Evolutionary conservation across 306 rosid genomes (phyloP), one percentile per base, ranked within the genome.

Genomic region (Clitoria ternatea): DNA sequence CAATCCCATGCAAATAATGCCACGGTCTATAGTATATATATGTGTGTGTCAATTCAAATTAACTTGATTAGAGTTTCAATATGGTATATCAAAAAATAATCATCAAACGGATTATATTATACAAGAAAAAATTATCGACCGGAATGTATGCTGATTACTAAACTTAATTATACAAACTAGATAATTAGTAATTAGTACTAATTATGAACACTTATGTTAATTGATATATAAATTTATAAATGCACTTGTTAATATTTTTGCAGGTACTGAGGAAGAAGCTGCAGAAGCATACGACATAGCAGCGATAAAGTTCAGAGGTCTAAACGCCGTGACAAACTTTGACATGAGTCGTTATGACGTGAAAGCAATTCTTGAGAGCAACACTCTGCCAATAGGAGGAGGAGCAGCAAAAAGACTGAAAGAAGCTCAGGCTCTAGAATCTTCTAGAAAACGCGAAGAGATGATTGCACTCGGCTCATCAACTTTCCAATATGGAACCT

Each of bases 251-350:
- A 5, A 29, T 29, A 29, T 2, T 29, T 2, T 2, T 55, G 7
- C 26, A 94, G 99, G 95, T 42, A 95, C 99, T 0, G 97, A 95
- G 80, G 97, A 95, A 77, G 97, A 95, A 77, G 99, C 99, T 27
- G 99, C 99, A 24, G 99, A 95, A 74, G 99, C 99, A 2, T 95
- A 95, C 13, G 99, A 95, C 87, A 89, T 95, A 52, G 99, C 99
- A 0, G 99, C 99, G 0, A 95, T 95, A 61, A 95, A 95, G 73
- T 95, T 95, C 73, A 72, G 99, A 71, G 99, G 99, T 4, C 84
- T 95, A 0, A 95, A 89, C 17, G 99, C 99, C 0, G 99, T 95
- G 0, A 95, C 99, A 1, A 95, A 95, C 85, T 95, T 95, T 4
- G 99, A 95, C 83, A 95, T 91, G 99, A 89, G 71, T 8, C 96